Evolutionary conservation across 371 early-diverging fungal species (phyloP), one percentile per base, ranked within the genome.

Genomic region (Antonospora locustae): DNA sequence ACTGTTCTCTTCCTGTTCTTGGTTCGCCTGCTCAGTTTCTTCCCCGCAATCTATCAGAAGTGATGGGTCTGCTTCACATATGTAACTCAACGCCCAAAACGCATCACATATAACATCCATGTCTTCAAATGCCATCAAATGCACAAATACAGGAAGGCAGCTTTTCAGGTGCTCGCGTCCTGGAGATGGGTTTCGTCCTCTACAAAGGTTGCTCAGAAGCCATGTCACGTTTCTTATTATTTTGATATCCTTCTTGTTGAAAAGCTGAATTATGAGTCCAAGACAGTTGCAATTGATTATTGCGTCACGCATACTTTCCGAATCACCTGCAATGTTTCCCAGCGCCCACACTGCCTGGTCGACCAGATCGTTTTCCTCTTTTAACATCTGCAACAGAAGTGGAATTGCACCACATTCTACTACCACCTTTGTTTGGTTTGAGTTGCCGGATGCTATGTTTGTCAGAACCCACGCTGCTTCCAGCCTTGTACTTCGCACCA

Each of bases 261-360:
- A 36, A 34, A 28, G 38, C 23, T 55, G n/a, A n/a, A n/a, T n/a
- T n/a, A n/a, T n/a, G n/a, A 43, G 75, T 82, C 78, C 52, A 24
- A 39, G 61, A 80, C 70, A 56, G 85, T 87, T 60, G 81, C 81
- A 34, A 95, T 81, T 72, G 38, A 96, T 78, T 14, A 93, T 90
- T 70, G 77, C 81, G 74, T 98, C 91, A 53, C 99, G 83, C 72
- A 87, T 88, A 6, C 70, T 69, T 48, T 95, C 84, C 63, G 84
- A 83, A 78, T 98, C 99, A 51, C 99, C 99, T 34, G 99, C 91
- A 78, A 98, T 95, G 78, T 98, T 98, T 58, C 96, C 97, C 34
- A 98, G 79, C 7, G 95, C 97, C 99, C 99, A 98, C 34, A 94
- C 92, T 48, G 90, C 90, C 81, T 96, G 97, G 76, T 98, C 99